A percentile compares a stretch with the other conserved stretches of the same genome.
Conservation (phyloP, 176 grass and related monocot species). For the Thalia dealbata region DNA sequence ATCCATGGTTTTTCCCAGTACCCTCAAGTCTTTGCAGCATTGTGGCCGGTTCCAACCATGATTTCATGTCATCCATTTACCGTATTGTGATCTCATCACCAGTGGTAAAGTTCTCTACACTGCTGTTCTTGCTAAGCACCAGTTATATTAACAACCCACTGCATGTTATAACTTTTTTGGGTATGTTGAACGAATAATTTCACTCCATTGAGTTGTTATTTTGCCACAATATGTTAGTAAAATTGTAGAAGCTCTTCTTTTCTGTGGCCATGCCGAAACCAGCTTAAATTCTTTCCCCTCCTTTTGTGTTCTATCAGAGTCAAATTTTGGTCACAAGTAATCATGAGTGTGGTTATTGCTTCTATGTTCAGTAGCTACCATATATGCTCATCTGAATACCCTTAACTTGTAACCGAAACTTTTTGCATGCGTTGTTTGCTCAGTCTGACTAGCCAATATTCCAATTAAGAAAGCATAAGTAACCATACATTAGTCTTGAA, state of each 20-base stretch:
- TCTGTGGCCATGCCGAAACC: neutral
- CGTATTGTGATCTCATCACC: slow-evolving; percentile 71
- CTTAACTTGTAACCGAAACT: neutral
- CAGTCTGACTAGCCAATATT: neutral
- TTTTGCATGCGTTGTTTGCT: neutral
- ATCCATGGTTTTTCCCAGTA: slow-evolving; percentile 80
- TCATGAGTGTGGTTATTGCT: neutral
- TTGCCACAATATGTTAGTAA: neutral
- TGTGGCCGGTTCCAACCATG: slow-evolving; percentile 61
- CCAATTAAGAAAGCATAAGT: too few relatives aligned
- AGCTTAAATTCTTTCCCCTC: neutral
- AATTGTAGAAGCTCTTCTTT: neutral
- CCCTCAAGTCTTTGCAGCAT: slow-evolving; percentile 55
- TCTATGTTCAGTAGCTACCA: neutral
- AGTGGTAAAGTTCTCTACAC: slow-evolving; percentile 36
- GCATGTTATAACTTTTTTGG: neutral
- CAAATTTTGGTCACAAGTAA: neutral
- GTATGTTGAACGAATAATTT: neutral
- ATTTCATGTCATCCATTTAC: slow-evolving; percentile 78
- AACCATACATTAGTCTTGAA: too few relatives aligned
- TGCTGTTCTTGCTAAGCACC: neutral
- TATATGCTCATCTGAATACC: neutral
- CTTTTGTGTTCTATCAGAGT: neutral
- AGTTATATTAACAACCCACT: neutral
- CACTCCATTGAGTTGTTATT: neutral